Percentiles rank a stretch among this genome's conserved stretches.
phyloP scores from a whole-genome alignment of 805 yeast genomes.

The Nakazawaea laoshanensis region DNA sequence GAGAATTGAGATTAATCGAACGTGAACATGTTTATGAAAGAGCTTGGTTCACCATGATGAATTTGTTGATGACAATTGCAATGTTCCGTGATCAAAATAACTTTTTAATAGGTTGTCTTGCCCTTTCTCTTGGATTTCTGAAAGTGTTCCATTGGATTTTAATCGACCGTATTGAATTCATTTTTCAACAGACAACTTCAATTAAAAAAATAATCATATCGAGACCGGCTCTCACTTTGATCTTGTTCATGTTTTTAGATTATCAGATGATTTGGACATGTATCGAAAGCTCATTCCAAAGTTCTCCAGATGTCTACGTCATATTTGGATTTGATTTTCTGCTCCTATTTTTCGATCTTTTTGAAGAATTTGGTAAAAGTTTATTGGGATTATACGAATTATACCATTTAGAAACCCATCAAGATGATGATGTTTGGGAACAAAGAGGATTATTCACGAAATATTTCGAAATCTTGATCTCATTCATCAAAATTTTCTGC shows the following conservation, averaged over 20 bases:
- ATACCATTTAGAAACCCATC: slow-evolving; percentile 30
- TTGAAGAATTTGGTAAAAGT: slow-evolving; percentile 37
- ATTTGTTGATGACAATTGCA: slow-evolving; percentile 48
- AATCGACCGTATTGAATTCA: slow-evolving; percentile 35
- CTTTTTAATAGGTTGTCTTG: slow-evolving; percentile 28
- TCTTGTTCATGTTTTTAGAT: slow-evolving; percentile 41
- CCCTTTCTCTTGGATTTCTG: slow-evolving; percentile 34
- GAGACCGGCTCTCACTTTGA: slow-evolving; percentile 35
- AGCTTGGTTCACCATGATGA: slow-evolving; percentile 56
- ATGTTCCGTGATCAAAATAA: slow-evolving; percentile 41
- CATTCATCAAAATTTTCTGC: slow-evolving; percentile 35
- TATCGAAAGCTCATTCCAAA: slow-evolving; percentile 45
- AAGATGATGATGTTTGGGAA: slow-evolving; percentile 68
- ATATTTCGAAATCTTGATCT: slow-evolving; percentile 42
- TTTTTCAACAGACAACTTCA: slow-evolving; percentile 34
- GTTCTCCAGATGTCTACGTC: slow-evolving; percentile 47
- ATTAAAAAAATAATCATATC: slow-evolving; percentile 24
- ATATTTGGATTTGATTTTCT: slow-evolving; percentile 75
- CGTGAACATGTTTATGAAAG: slow-evolving; percentile 64
- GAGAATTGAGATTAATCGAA: slow-evolving; percentile 68
- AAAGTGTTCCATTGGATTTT: slow-evolving; percentile 76
- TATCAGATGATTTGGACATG: slow-evolving; percentile 42
- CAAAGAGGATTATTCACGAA: slow-evolving; percentile 52
- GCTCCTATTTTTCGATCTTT: slow-evolving; percentile 45
- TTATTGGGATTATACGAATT: slow-evolving; percentile 50